Base-by-base conservation (phyloP, 495 filamentous ascomycete species). In the Tuber calosporum region DNA sequence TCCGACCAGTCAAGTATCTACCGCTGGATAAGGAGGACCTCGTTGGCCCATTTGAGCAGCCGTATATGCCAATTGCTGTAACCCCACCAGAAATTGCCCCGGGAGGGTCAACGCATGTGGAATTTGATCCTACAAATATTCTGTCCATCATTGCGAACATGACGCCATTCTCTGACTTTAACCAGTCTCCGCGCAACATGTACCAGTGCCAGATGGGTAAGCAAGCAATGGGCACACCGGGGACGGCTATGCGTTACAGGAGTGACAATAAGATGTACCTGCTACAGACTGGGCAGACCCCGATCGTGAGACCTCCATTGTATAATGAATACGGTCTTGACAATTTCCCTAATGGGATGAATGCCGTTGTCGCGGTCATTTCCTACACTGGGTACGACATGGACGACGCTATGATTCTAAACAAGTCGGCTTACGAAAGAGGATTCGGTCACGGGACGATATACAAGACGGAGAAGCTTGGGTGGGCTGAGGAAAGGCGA, bases 121-220 rank as follows among this genome's bases (percentile, higher is more conserved):
- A 99, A 83, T 93, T 90, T 80, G 91, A 93, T 73, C 95, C 95
- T 19, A 98, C 94, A 70, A 96, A 97, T 81, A 97, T 99, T 73
- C 89, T 99, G 70, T 97, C 94, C 30, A 99, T 99, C 76, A 86
- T 99, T 67, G 95, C 95, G 76, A 99, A 98, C 85, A 94, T 96
- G 91, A 99, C 95, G 3, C 95, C 95, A 19, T 99, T 98, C 84
- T 97, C 95, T 74, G 93, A 99, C 82, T 96, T 97, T 86, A 99
- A 99, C 84, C 95, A 99, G 83, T 97, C 94, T 40, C 95, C 95
- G 19, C 87, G 95, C 86, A 99, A 99, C 83, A 98, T 99, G 95
- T 99, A 99, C 84, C 95, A 98, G 83, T 97, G 94, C 83, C 95
- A 99, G 85, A 99, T 99, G 95, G 93, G 93, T 83, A 99, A 99